Conservation (phyloP, 768 basidiomycete species). For the Amanita fuliginea region DNA sequence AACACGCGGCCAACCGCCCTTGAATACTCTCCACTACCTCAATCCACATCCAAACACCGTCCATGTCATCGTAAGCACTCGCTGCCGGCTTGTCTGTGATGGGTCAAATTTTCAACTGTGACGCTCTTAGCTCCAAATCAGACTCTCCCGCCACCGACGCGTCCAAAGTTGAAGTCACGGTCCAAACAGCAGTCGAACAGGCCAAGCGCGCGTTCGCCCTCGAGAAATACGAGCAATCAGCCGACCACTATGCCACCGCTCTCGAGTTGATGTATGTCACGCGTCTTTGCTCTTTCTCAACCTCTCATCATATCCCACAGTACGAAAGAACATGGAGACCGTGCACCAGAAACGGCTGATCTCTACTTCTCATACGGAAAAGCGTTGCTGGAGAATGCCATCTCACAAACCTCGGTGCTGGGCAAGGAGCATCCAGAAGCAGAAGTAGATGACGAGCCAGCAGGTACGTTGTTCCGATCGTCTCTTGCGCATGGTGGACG, state of each 20-base stretch:
- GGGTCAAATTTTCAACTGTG: neutral
- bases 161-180: conserved; percentile 16
- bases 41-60: neutral
- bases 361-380: conserved; percentile 88
- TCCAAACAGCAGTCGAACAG: conserved; percentile 59
- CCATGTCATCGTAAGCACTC: conserved; percentile 3
- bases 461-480: conserved; percentile 14
- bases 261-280: conserved; percentile 66
- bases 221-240: conserved; percentile 76
- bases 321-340: conserved; percentile 64
- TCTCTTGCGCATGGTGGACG: conserved; percentile 1
- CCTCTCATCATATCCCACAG: conserved; percentile 23
- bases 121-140: neutral
- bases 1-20: neutral
- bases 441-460: conserved; percentile 29
- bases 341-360: conserved; percentile 78
- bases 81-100: neutral
- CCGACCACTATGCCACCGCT: conserved; percentile 75
- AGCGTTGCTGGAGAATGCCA: conserved; percentile 87
- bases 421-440: conserved; percentile 74
- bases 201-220: conserved; percentile 86
- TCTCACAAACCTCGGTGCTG: conserved; percentile 75
- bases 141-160: conserved; percentile 14
- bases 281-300: neutral
- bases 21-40: neutral